These are phyloP conservation scores for Mycotypha africana DNA, from an alignment of 371 early-diverging fungal genomes.

Conservation along the genomic window DNA sequence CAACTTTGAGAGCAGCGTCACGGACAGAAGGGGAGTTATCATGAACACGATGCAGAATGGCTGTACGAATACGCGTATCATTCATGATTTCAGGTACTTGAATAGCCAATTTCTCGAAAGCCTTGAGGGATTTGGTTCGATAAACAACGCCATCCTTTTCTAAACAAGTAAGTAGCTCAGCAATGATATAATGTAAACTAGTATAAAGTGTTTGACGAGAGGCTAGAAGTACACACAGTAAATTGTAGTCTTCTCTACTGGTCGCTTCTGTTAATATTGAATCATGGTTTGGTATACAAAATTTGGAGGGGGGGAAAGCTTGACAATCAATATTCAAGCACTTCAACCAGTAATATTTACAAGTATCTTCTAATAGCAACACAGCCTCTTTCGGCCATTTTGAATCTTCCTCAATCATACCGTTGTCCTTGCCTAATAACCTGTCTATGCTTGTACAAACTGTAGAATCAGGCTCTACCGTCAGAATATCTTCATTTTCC, in stretches of 20 bases:
- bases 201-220: constrained; percentile 58
- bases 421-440: too few species aligned
- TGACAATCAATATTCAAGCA: constrained; percentile 5
- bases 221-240: constrained; percentile 44
- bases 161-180: constrained; percentile 57
- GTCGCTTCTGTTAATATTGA: too few species aligned
- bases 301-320: constrained; percentile 2
- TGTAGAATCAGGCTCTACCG: too few species aligned
- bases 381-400: constrained; percentile 17
- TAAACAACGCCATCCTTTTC: constrained; percentile 63
- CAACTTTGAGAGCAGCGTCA: constrained; percentile 85
- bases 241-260: constrained; percentile 18
- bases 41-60: constrained; percentile 68
- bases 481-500: neutral
- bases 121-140: constrained; percentile 71
- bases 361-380: constrained; percentile 6
- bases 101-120: constrained; percentile 65
- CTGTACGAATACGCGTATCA: constrained; percentile 53
- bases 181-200: constrained; percentile 63
- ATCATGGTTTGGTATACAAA: too few species aligned
- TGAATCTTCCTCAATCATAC: constrained; percentile 3
- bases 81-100: constrained; percentile 62
- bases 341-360: constrained; percentile 20
- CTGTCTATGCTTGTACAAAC: too few species aligned
- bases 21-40: constrained; percentile 86